Evolutionary conservation across 495 filamentous ascomycete species (phyloP).

Genomic region (Xylaria acuta): DNA sequence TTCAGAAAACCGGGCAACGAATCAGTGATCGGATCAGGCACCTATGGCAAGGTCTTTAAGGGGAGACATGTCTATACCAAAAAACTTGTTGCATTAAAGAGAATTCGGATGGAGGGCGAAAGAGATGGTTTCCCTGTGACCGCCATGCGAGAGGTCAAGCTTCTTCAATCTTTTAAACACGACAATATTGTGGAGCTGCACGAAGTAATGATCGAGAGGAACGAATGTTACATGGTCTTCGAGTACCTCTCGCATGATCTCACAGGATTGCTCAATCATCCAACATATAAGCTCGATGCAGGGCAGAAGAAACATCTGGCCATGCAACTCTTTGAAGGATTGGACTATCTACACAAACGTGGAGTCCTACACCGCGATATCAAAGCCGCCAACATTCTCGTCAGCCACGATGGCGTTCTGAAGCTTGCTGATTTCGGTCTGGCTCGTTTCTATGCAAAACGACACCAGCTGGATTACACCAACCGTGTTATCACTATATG

Average conservation of each 20-base stretch:
- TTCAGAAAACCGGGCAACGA: slow-evolving; percentile 92
- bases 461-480: slow-evolving; percentile 92
- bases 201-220: slow-evolving; percentile 98
- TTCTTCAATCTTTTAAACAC: slow-evolving; percentile 92
- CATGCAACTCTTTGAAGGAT: slow-evolving; percentile 90
- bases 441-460: slow-evolving; percentile 96
- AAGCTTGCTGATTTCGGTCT: slow-evolving; percentile 97
- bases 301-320: slow-evolving; percentile 94
- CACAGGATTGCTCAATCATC: slow-evolving; percentile 81
- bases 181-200: slow-evolving; percentile 84
- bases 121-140: slow-evolving; percentile 97
- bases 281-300: slow-evolving; percentile 83
- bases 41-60: slow-evolving; percentile 98
- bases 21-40: slow-evolving; percentile 91
- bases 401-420: slow-evolving; percentile 84
- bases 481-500: slow-evolving; percentile 98
- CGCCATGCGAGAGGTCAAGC: slow-evolving; percentile 93
- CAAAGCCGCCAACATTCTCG: slow-evolving; percentile 92
- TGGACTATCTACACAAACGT: slow-evolving; percentile 91
- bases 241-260: slow-evolving; percentile 95
- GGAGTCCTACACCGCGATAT: slow-evolving; percentile 96
- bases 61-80: slow-evolving; percentile 95
- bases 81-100: slow-evolving; percentile 89
- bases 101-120: slow-evolving; percentile 88
- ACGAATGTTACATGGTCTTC: slow-evolving; percentile 99